A percentile compares a stretch with the other conserved stretches of the same genome.
Conservation (phyloP, 2,329 filamentous ascomycete species). For the Aspergillus sp. region DNA sequence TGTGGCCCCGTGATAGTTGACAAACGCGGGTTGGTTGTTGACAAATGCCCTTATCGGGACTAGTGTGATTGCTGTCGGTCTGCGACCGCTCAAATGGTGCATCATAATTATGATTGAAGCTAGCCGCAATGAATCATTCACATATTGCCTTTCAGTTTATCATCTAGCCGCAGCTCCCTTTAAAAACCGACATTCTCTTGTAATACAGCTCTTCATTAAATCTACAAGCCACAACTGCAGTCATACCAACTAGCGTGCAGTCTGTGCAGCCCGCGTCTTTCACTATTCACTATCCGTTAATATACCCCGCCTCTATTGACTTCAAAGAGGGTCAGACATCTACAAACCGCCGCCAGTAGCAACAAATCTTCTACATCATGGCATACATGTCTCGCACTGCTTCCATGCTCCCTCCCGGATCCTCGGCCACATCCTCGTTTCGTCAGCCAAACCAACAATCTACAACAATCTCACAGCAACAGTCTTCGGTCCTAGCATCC, state of each 20-base stretch:
- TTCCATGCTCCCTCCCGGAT: slow-evolving; percentile 32
- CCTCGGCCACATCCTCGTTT: slow-evolving; percentile 29
- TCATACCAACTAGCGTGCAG: not conserved
- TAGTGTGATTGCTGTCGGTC: slow-evolving; percentile 24
- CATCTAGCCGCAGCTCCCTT: not conserved
- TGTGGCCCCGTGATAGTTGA: not conserved
- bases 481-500: slow-evolving; percentile 60
- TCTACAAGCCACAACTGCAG: not conserved
- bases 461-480: slow-evolving; percentile 42
- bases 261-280: not conserved
- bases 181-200: not conserved
- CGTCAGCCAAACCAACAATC: slow-evolving; percentile 34
- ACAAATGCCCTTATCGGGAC: slow-evolving; percentile 38
- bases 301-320: no score
- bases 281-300: no score
- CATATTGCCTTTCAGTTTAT: not conserved
- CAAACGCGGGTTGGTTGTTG: slow-evolving; percentile 33
- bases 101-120: no score
- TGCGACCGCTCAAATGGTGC: not conserved
- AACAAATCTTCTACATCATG: slow-evolving; percentile 27
- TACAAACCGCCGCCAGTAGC: slow-evolving; percentile 5
- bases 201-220: not conserved
- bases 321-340: not conserved
- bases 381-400: slow-evolving; percentile 40
- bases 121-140: no score